These are phyloP conservation scores for Naganishia cerealis DNA, from an alignment of 1,284 basidiomycete genomes.

Conservation along the genomic window DNA sequence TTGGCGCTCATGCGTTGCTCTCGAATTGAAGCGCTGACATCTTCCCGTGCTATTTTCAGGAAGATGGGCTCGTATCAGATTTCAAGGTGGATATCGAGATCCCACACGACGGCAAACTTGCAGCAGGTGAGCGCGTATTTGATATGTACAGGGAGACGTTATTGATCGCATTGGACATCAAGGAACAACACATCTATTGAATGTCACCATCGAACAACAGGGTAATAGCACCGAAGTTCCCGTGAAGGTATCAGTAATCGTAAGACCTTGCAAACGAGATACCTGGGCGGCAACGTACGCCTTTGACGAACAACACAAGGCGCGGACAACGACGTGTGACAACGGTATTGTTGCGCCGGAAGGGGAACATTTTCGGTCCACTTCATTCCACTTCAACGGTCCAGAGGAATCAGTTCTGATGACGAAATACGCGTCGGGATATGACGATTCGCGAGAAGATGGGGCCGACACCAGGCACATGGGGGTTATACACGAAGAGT, in stretches of 20 bases:
- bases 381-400: not conserved
- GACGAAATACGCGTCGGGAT: not conserved
- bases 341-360: not conserved
- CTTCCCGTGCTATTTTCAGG: slow-evolving; percentile 30
- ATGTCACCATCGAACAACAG: slow-evolving; percentile 33
- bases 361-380: not conserved
- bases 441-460: not conserved
- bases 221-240: slow-evolving; percentile 41
- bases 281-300: slow-evolving; percentile 27
- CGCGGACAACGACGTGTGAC: slow-evolving; percentile 10
- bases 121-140: slow-evolving; percentile 31
- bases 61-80: slow-evolving; percentile 35
- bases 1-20: slow-evolving; percentile 4
- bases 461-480: too few relatives aligned
- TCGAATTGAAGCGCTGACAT: too few relatives aligned
- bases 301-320: slow-evolving; percentile 1
- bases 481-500: too few relatives aligned
- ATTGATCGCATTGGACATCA: not conserved
- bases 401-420: not conserved
- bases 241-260: not conserved
- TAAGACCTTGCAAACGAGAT: slow-evolving; percentile 1
- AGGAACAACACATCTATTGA: slow-evolving; percentile 22
- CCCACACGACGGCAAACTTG: slow-evolving; percentile 4
- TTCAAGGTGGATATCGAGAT: slow-evolving; percentile 33
- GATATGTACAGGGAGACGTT: slow-evolving; percentile 32